phyloP scores from a whole-genome alignment of 2,329 filamentous ascomycete genomes.

The Emmonsiellopsis sp. region DNA sequence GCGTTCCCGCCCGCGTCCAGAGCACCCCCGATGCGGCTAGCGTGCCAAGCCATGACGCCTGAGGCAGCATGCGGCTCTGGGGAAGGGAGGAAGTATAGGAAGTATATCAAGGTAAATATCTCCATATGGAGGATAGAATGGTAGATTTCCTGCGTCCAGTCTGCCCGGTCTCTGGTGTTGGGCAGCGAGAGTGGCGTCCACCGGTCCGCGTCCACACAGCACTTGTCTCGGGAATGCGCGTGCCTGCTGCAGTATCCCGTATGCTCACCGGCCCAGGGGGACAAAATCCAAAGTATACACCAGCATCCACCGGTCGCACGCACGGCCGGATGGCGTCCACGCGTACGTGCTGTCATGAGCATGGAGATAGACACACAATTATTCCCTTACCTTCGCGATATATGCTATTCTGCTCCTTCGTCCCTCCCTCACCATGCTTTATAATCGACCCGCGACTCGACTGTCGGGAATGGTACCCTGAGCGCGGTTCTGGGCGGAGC shows the following conservation, averaged over 20 bases:
- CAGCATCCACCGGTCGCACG: not conserved
- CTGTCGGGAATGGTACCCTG: slow-evolving; percentile 15
- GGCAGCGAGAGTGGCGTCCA: no score
- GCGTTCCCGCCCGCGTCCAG: slow-evolving; percentile 24
- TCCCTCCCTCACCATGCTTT: slow-evolving; percentile 14
- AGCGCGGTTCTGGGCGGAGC: slow-evolving; percentile 14
- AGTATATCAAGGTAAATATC: no score
- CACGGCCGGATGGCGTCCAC: not conserved
- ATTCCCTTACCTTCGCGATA: slow-evolving; percentile 22
- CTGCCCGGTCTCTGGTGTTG: no score
- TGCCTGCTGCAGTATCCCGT: no score
- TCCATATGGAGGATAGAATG: no score
- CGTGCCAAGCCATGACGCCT: no score
- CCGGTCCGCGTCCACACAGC: no score
- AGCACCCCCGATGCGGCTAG: slow-evolving; percentile 13
- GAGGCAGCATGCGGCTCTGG: no score
- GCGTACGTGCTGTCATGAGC: not conserved
- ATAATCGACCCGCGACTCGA: slow-evolving; percentile 15
- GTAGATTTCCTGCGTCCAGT: no score
- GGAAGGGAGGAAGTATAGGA: no score
- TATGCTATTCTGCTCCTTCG: slow-evolving; percentile 11
- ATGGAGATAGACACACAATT: not conserved
- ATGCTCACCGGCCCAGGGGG: no score
- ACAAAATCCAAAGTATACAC: not conserved
- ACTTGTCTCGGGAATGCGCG: no score